Conservation (phyloP, 2,329 filamentous ascomycete genomes). For the Leptographium procerum region DNA sequence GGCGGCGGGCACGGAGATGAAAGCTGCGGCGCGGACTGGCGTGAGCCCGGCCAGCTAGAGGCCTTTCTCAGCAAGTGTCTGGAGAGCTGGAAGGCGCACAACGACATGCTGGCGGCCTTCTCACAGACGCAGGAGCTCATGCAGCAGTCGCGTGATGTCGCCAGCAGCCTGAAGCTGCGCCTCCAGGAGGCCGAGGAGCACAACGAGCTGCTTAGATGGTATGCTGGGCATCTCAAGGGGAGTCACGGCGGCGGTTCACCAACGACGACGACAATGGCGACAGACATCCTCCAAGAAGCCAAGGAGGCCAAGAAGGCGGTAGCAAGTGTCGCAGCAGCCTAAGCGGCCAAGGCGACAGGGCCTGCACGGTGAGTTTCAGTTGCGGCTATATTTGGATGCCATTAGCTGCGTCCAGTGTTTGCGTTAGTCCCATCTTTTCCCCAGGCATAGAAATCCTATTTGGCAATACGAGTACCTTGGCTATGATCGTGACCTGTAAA, state of each 20-base stretch:
- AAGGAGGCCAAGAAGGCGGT: neutral
- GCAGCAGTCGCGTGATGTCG: neutral
- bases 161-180: neutral
- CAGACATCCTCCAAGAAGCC: neutral
- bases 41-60: constrained; percentile 1
- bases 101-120: neutral
- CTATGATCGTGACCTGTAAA: too few species aligned
- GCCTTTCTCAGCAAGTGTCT: constrained; percentile 1
- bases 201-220: constrained; percentile 4
- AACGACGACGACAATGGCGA: neutral
- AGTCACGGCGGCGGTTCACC: neutral
- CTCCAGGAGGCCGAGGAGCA: neutral
- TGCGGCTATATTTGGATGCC: neutral
- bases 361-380: neutral
- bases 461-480: too few species aligned
- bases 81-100: constrained; percentile 2
- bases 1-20: neutral
- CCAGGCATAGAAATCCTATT: too few species aligned
- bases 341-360: neutral
- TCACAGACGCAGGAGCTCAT: neutral
- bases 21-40: neutral
- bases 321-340: neutral
- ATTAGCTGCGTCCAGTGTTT: too few species aligned
- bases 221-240: neutral
- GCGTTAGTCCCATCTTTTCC: too few species aligned